Evolutionary conservation across 2,329 filamentous ascomycete species (phyloP).

Genomic region (Didymella segeticola): DNA sequence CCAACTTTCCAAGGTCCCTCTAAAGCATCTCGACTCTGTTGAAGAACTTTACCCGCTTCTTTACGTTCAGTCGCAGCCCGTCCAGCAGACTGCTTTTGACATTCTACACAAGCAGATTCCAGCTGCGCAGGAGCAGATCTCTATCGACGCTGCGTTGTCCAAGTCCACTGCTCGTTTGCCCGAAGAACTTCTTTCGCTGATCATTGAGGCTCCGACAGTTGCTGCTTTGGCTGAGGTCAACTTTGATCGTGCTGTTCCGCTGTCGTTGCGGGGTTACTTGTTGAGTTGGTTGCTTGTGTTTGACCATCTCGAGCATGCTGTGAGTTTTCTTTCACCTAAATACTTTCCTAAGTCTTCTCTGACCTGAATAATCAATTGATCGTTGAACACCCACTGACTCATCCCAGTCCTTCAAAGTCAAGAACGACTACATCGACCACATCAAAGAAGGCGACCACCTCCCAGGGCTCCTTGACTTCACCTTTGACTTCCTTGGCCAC

Average conservation of each 20-base stretch:
- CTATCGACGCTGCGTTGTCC: slow-evolving; percentile 76
- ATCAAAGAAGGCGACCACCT: slow-evolving; percentile 78
- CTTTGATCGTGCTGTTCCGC: slow-evolving; percentile 71
- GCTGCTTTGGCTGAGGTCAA: slow-evolving; percentile 70
- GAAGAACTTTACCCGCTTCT: slow-evolving; percentile 77
- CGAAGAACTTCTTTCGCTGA: slow-evolving; percentile 81
- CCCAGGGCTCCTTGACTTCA: slow-evolving; percentile 74
- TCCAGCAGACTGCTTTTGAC: slow-evolving; percentile 82
- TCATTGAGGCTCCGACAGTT: slow-evolving; percentile 78
- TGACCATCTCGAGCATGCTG: slow-evolving; percentile 77
- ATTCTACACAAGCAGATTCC: slow-evolving; percentile 84
- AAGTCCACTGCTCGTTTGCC: slow-evolving; percentile 77
- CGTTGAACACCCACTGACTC: too few species aligned
- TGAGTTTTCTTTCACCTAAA: slow-evolving; percentile 38
- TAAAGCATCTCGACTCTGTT: slow-evolving; percentile 67
- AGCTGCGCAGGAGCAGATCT: slow-evolving; percentile 77
- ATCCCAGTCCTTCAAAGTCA: slow-evolving; percentile 83
- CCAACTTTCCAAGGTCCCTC: slow-evolving; percentile 68
- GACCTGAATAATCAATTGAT: too few species aligned
- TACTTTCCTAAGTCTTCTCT: too few species aligned
- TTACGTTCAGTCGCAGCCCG: slow-evolving; percentile 73
- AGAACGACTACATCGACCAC: slow-evolving; percentile 78
- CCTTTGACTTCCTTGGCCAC: slow-evolving; percentile 84
- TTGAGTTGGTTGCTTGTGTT: slow-evolving; percentile 90
- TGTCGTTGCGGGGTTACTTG: slow-evolving; percentile 77